Conservation (phyloP, 2,329 filamentous ascomycete genomes). For the Cladorrhinum sp. region DNA sequence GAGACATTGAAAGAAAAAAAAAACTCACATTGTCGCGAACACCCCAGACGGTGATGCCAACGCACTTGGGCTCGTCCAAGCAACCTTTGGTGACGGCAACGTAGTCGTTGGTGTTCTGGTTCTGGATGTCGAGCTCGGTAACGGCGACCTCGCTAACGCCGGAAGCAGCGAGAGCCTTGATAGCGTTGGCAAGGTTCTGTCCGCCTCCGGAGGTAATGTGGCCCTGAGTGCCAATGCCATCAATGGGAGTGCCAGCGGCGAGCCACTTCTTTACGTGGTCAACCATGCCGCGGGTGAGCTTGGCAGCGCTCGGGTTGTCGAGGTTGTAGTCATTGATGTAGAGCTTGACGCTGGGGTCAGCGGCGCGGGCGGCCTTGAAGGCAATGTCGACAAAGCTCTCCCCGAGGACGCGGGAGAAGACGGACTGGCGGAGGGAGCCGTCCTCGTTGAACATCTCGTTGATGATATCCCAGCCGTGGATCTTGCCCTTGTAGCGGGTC, state of each 20-base stretch:
- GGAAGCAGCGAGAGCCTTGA: constrained; percentile 51
- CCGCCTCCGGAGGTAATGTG: constrained; percentile 50
- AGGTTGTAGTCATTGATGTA: constrained; percentile 77
- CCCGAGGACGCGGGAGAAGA: constrained; percentile 67
- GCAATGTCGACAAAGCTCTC: constrained; percentile 68
- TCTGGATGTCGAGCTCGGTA: constrained; percentile 66
- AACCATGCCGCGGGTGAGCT: constrained; percentile 53
- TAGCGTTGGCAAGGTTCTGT: constrained; percentile 44
- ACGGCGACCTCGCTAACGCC: constrained; percentile 57
- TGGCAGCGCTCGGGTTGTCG: constrained; percentile 57
- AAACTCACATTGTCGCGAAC: constrained; percentile 43
- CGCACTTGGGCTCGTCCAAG: constrained; percentile 55
- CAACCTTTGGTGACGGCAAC: constrained; percentile 58
- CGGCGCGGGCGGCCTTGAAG: constrained; percentile 64
- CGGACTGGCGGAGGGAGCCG: constrained; percentile 55
- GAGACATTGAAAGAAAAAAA: background rate
- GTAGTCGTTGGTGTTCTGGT: constrained; percentile 55
- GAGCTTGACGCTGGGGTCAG: constrained; percentile 65
- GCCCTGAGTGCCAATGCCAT: constrained; percentile 61
- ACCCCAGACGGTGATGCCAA: constrained; percentile 65
- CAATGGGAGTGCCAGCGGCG: constrained; percentile 59
- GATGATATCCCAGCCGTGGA: constrained; percentile 61
- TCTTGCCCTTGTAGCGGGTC: constrained; percentile 60
- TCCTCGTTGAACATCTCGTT: constrained; percentile 65
- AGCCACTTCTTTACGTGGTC: constrained; percentile 62